These are phyloP conservation scores for Climacium dendroides DNA, from an alignment of 225 moss, liverwort and hornwort species.

Conservation along the genomic window DNA sequence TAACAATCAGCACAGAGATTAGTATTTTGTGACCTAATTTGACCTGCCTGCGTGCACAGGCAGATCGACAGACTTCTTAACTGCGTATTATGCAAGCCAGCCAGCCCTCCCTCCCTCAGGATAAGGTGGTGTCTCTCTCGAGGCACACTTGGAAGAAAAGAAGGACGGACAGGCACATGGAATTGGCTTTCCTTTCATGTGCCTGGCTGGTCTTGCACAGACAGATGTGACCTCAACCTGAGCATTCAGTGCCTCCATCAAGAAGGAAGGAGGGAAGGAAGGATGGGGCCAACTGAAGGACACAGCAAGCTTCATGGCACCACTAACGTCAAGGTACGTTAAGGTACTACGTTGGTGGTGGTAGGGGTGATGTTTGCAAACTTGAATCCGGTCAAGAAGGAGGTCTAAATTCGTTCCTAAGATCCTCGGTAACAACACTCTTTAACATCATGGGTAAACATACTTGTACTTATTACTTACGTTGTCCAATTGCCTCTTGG, in stretches of 20 bases:
- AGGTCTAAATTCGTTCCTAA: too few species aligned
- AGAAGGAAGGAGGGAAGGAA: too few species aligned
- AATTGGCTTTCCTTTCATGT: not conserved
- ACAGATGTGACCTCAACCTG: not conserved
- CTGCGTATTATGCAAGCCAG: not conserved
- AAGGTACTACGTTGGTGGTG: too few species aligned
- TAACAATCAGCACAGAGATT: not conserved
- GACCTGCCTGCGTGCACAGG: not conserved
- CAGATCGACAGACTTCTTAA: not conserved
- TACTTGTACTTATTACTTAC: too few species aligned
- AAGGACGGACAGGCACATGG: not conserved
- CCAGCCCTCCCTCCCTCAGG: not conserved
- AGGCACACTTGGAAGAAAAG: not conserved
- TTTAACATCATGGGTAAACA: too few species aligned
- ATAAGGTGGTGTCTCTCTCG: not conserved
- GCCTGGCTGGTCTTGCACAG: not conserved
- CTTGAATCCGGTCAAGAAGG: too few species aligned
- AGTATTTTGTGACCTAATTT: not conserved
- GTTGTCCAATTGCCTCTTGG: not conserved
- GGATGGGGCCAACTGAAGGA: not conserved
- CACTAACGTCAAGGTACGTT: too few species aligned
- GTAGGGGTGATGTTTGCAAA: too few species aligned
- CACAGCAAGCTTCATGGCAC: not conserved
- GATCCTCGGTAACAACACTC: too few species aligned
- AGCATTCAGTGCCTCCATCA: not conserved